phyloP scores from a whole-genome alignment of 208 protist species.

The Crithidia mellificae region DNA sequence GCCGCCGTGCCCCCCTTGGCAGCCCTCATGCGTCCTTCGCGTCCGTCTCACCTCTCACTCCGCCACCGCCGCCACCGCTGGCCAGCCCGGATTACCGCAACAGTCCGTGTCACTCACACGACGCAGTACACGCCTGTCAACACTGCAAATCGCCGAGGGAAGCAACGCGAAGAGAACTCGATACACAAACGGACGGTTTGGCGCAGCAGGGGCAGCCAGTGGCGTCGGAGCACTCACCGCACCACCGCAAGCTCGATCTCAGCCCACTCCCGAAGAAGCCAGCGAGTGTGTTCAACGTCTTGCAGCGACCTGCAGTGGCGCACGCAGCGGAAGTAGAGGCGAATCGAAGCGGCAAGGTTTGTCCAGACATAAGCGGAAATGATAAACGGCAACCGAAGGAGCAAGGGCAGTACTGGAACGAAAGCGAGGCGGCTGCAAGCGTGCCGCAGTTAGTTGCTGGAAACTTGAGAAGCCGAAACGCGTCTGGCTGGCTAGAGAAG shows the following conservation, averaged over 20 bases:
- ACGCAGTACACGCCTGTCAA: background rate
- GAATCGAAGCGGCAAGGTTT: too few species aligned
- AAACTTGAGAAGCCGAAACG: too few species aligned
- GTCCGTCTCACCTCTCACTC: background rate
- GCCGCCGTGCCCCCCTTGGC: background rate
- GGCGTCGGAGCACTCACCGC: background rate
- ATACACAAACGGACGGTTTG: too few species aligned
- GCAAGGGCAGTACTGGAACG: too few species aligned
- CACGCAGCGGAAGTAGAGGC: background rate
- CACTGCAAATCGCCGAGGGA: background rate
- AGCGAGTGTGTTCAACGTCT: background rate
- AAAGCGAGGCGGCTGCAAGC: too few species aligned
- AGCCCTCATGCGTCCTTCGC: background rate
- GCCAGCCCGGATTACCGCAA: background rate
- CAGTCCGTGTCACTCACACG: background rate
- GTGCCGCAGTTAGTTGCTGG: too few species aligned
- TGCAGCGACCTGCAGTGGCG: background rate
- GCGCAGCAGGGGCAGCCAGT: background rate
- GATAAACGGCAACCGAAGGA: too few species aligned
- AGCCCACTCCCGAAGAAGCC: background rate
- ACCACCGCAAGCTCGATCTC: background rate
- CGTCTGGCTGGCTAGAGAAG: too few species aligned
- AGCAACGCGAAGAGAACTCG: too few species aligned
- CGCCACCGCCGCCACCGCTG: constrained; percentile 2
- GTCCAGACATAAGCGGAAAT: too few species aligned